Evolutionary conservation across 2,329 filamentous ascomycete species (phyloP), one percentile per base, ranked within the genome.

Genomic region (Xylariaceae sp.): DNA sequence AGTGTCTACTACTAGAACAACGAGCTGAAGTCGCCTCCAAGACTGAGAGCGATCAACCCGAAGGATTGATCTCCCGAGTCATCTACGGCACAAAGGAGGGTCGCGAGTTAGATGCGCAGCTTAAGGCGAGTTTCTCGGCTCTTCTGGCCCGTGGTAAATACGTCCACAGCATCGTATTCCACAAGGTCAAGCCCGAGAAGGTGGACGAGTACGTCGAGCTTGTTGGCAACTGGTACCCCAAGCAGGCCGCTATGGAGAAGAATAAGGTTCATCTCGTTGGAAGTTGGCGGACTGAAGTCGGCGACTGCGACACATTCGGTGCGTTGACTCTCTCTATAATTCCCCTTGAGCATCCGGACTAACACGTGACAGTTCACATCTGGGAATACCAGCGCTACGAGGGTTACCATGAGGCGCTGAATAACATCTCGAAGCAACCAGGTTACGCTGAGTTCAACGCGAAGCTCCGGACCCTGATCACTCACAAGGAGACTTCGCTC

Each of bases 331-430:
- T 1, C 11, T 9, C 37, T 9, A 10, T 3, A 39, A 2, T 4
- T 8, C 5, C 17, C 10, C 35, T 39, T 8, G 5, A 18, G 2
- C 1, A 34, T 37, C 18, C 17, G 45, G 51, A 52, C 66, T 68
- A 57, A 67, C 56, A 7, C 51, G 15, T 13, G 15, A 55, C 68
- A 97, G 94, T 99, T 54, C 94, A 99, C 74, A 99, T 99, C 71
- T 99, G 94, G 94, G 94, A 99, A 76, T 99, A 99, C 75, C 92
- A 97, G 76, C 88, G 92, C 69, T 99, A 97, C 77, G 83, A 92
- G 68, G 94, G 94, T 62, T 97, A 97, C 76, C 94, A 99, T 76
- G 86, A 88, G 62, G 97, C 94, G 17, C 82, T 96, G 51, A 84
- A 97, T 78, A 85, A 83, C 67, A 96, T 97, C 66, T 86, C 90